Base-by-base conservation (phyloP, 2,329 filamentous ascomycete genomes). In the Orbilia ellipsospora region DNA sequence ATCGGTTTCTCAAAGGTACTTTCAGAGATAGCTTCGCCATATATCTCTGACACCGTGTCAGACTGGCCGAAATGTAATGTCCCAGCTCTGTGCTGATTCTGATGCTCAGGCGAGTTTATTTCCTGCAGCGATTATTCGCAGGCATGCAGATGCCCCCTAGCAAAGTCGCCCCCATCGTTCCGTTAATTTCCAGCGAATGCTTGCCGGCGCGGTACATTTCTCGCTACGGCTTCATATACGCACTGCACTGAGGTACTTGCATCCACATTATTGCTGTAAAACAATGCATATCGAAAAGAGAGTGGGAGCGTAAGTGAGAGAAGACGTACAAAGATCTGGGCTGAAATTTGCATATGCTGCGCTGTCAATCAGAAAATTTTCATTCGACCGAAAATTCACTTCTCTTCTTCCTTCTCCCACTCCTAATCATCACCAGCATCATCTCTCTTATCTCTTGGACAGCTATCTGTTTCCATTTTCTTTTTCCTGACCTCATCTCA, bases 281-380 rank as follows among this genome's bases (percentile, higher is more conserved):
- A 67, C 57, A 68, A 67, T 74, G 63, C 70, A 74, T 57, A 68
- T 44, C 63, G 26, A 18, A 7, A 56, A 73, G 63, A 51, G 57
- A 56, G 20, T 48, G 40, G 36, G 56, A 48, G 56, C 55, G 56
- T 31, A 15, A 28, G 20, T 18, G 20, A 62, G 40, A 62, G 28
- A 40, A 60, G 20, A 23, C 23, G 42, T 40, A 48, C 45, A 44
- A 62, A 62, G 66, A 70, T 55, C 66, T 48, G 63, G 70, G 70
- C 70, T 74, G 63, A 74, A 55, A 66, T 57, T 48, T 74, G 70
- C 70, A 74, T 67, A 40, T 63, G 70, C 70, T 74, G 70, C 63
- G 70, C 70, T 74, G 70, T 74, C 70, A 74, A 74, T 59, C 70
- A 57, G 51, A 63, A 67, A 63, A 67, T 56, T 62, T 73, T 74